Conservation (phyloP, 768 basidiomycete species). For the Trametes meyenii region DNA sequence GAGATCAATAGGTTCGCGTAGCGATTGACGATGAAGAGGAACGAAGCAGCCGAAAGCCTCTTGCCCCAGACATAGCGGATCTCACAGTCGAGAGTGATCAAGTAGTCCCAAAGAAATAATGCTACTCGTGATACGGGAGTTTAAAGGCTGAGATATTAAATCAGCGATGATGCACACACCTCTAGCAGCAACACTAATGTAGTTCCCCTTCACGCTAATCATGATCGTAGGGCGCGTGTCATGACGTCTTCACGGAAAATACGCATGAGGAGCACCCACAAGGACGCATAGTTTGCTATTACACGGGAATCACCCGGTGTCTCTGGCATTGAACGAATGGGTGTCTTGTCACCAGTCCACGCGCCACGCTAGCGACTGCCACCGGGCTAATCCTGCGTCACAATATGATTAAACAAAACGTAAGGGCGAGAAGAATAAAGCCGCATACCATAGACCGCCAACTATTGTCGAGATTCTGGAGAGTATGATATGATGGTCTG, state of each 20-base stretch:
- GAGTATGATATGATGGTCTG: no score
- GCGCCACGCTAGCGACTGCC: no score
- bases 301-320: neutral
- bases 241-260: no score
- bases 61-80: constrained; percentile 24
- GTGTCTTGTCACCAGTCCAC: no score
- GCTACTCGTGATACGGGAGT: neutral
- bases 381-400: no score
- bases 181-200: constrained; percentile 20
- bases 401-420: no score
- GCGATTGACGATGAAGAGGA: constrained; percentile 26
- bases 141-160: neutral
- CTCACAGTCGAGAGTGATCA: constrained; percentile 22
- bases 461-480: no score
- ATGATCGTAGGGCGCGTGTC: neutral
- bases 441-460: no score
- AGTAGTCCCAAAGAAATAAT: constrained; percentile 26
- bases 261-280: constrained; percentile 3
- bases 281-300: constrained; percentile 10
- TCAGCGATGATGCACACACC: constrained; percentile 3
- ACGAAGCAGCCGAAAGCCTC: constrained; percentile 15
- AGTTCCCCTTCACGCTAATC: constrained; percentile 18
- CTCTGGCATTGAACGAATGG: neutral
- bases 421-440: no score
- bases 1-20: constrained; percentile 27